Conservation (phyloP, 1,284 basidiomycete genomes). For the Meripilus lineatus region DNA sequence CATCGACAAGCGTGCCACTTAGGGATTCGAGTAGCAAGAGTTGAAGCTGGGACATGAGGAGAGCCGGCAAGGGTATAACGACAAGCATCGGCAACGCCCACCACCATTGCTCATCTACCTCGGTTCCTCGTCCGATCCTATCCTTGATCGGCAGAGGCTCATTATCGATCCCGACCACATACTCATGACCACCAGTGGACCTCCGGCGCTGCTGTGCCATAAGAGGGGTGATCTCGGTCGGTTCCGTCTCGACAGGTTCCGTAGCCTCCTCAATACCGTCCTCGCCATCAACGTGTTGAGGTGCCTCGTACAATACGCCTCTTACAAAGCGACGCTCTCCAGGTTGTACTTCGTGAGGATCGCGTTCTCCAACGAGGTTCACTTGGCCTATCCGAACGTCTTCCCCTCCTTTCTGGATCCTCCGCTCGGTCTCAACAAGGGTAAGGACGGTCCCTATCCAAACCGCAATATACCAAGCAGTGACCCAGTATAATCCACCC, state of each 20-base stretch:
- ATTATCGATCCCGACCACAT: constrained; percentile 16
- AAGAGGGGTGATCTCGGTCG: constrained; percentile 45
- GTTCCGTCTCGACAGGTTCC: constrained; percentile 37
- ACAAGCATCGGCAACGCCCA: constrained; percentile 63
- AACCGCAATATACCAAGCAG: constrained; percentile 48
- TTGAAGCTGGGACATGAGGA: constrained; percentile 50
- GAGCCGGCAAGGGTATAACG: constrained; percentile 51
- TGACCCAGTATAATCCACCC: constrained; percentile 31
- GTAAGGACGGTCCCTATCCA: constrained; percentile 45
- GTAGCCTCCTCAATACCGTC: constrained; percentile 23
- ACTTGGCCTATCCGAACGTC: constrained; percentile 9
- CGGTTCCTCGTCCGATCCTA: background rate
- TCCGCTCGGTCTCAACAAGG: constrained; percentile 32
- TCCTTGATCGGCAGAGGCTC: constrained; percentile 8
- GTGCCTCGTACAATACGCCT: constrained; percentile 15
- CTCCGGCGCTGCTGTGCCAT: constrained; percentile 29
- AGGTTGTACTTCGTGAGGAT: background rate
- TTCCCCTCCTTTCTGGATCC: constrained; percentile 18
- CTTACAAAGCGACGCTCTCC: constrained; percentile 11
- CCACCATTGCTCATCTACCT: constrained; percentile 37
- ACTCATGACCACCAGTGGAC: constrained; percentile 20
- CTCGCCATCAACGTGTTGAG: constrained; percentile 11
- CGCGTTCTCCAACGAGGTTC: constrained; percentile 12
- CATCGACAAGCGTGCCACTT: constrained; percentile 59
- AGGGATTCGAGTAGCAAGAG: constrained; percentile 44